These are phyloP conservation scores for Plasmodium adleri DNA, from an alignment of 169 alveolate species.

Conservation along the genomic window DNA sequence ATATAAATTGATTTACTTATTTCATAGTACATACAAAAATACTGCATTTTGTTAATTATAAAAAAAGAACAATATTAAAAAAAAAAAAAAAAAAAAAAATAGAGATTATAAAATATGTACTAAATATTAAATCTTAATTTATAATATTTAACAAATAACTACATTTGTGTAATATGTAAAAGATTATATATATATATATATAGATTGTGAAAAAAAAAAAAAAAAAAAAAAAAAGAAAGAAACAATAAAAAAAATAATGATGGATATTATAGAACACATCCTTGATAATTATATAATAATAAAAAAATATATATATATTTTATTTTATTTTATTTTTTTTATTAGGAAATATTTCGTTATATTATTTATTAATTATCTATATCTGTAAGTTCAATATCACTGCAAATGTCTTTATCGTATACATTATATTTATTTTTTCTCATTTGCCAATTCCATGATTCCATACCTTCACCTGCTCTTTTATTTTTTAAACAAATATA, in stretches of 20 bases:
- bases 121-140: slow-evolving; percentile 50
- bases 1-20: too few relatives aligned
- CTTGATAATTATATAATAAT: too few relatives aligned
- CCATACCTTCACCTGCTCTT: slow-evolving; percentile 83
- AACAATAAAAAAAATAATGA: slow-evolving; percentile 6
- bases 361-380: slow-evolving; percentile 2
- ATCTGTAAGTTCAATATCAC: slow-evolving; percentile 66
- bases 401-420: slow-evolving; percentile 51
- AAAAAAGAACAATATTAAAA: slow-evolving; percentile 14
- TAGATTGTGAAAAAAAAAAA: too few relatives aligned
- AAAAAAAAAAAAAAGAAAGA: not conserved
- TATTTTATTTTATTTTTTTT: not conserved
- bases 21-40: not conserved
- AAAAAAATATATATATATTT: not conserved
- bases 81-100: not conserved
- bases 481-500: slow-evolving; percentile 80
- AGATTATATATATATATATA: too few relatives aligned
- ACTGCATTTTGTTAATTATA: slow-evolving; percentile 8
- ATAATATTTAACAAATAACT: slow-evolving; percentile 39
- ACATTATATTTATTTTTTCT: slow-evolving; percentile 62
- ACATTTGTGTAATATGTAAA: too few relatives aligned
- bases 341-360: not conserved
- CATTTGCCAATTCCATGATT: slow-evolving; percentile 88
- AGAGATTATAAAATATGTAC: not conserved
- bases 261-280: not conserved